Percentiles rank a stretch among this genome's conserved stretches.
Conservation (phyloP, 1,139 yeast genomes). For the Suhomyces bolitotheri region DNA sequence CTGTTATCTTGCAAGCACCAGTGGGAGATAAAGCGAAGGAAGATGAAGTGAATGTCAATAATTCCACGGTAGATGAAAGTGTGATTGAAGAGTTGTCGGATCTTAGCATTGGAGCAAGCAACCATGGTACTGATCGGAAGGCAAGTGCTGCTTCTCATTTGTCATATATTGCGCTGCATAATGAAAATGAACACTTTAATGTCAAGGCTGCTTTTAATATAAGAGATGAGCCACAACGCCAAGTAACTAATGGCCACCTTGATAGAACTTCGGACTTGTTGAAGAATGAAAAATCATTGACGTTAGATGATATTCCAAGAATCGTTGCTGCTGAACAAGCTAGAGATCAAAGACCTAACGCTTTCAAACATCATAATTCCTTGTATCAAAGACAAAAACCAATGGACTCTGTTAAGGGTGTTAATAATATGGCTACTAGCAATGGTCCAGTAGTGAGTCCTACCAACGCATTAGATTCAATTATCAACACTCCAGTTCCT, state of each 20-base stretch:
- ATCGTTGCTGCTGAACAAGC: slow-evolving; percentile 98
- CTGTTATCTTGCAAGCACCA: slow-evolving; percentile 51
- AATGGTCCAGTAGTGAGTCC: slow-evolving; percentile 14
- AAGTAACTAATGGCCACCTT: slow-evolving; percentile 34
- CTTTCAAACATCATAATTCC: slow-evolving; percentile 67
- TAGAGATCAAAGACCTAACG: slow-evolving; percentile 84
- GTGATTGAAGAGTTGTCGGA: slow-evolving; percentile 16
- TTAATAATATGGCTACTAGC: slow-evolving; percentile 11
- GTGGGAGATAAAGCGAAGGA: slow-evolving; percentile 52
- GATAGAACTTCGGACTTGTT: slow-evolving; percentile 66
- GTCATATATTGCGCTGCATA: slow-evolving; percentile 24
- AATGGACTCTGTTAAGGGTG: slow-evolving; percentile 32
- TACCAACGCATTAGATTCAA: slow-evolving; percentile 17
- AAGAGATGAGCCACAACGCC: slow-evolving; percentile 46
- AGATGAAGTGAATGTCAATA: slow-evolving; percentile 12
- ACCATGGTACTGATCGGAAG: slow-evolving; percentile 15
- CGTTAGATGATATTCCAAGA: slow-evolving; percentile 93
- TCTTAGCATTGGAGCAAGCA: slow-evolving; percentile 4
- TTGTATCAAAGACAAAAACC: slow-evolving; percentile 43
- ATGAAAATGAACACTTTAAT: slow-evolving; percentile 37
- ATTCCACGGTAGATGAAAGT: slow-evolving; percentile 22
- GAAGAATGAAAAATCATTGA: slow-evolving; percentile 80
- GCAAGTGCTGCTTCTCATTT: slow-evolving; percentile 23
- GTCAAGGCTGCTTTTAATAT: slow-evolving; percentile 42
- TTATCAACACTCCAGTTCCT: slow-evolving; percentile 18